Evolutionary conservation across 164 flowering plant genomes (phyloP).

Genomic region (Amborella trichopoda): DNA sequence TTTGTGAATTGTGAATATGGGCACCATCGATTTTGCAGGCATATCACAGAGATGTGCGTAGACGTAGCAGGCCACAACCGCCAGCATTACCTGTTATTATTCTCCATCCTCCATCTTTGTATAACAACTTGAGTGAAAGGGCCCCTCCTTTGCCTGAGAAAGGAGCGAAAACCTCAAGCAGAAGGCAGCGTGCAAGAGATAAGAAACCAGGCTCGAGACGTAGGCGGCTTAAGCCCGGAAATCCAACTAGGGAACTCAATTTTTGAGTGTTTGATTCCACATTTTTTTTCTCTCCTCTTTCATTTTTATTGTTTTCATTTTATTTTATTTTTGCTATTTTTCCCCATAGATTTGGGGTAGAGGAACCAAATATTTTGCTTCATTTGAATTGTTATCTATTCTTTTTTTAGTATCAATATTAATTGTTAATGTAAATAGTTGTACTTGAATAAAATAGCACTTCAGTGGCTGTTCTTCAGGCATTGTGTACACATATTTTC

Average conservation of each 20-base stretch:
- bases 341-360: too few species aligned
- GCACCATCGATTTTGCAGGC: conserved; percentile 27
- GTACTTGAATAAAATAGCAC: too few species aligned
- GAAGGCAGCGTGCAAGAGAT: conserved; percentile 45
- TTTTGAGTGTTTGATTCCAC: too few species aligned
- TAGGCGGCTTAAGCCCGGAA: conserved; percentile 40
- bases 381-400: too few species aligned
- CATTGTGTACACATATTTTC: too few species aligned
- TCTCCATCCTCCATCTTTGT: conserved; percentile 3
- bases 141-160: conserved; percentile 1
- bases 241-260: conserved; percentile 28
- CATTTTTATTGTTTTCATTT: too few species aligned
- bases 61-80: conserved; percentile 11
- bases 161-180: conserved; percentile 16
- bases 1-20: not conserved
- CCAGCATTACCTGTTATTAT: conserved; percentile 5
- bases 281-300: too few species aligned
- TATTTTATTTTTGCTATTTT: too few species aligned
- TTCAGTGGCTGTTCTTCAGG: too few species aligned
- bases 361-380: too few species aligned
- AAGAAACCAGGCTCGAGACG: conserved; percentile 51
- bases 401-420: too few species aligned
- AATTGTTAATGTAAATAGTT: too few species aligned
- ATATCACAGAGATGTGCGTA: conserved; percentile 56
- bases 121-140: not conserved